Percentiles rank a stretch among this genome's conserved stretches.
Evolutionary conservation across 768 basidiomycete genomes (phyloP).

Genomic region (Psilocybe cyanescens): DNA sequence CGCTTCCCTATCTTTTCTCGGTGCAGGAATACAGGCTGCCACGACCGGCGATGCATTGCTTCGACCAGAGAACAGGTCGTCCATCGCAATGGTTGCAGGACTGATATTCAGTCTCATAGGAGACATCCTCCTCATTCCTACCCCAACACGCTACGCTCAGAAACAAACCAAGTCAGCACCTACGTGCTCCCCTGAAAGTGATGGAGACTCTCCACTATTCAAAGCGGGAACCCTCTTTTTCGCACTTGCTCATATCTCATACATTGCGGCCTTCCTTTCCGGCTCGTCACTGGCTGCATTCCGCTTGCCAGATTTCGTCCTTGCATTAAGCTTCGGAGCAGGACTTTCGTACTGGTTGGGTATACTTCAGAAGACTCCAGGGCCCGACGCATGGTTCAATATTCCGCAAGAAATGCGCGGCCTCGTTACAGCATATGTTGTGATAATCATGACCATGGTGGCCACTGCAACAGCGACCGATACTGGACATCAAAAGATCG

Average conservation of each 20-base stretch:
- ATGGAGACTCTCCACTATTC: slow-evolving; percentile 22
- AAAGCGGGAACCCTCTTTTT: slow-evolving; percentile 26
- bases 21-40: slow-evolving; percentile 17
- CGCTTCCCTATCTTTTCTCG: slow-evolving; percentile 27
- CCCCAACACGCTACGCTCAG: slow-evolving; percentile 16
- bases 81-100: slow-evolving; percentile 20
- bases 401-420: slow-evolving; percentile 20
- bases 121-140: slow-evolving; percentile 28
- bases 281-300: slow-evolving; percentile 9
- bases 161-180: background rate
- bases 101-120: slow-evolving; percentile 25
- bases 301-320: slow-evolving; percentile 15
- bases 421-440: slow-evolving; percentile 22
- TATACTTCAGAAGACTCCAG: slow-evolving; percentile 15
- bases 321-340: slow-evolving; percentile 17
- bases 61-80: slow-evolving; percentile 13
- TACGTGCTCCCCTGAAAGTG: slow-evolving; percentile 1
- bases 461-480: slow-evolving; percentile 30
- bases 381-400: slow-evolving; percentile 16
- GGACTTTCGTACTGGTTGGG: slow-evolving; percentile 23
- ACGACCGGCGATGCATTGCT: slow-evolving; percentile 1
- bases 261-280: slow-evolving; percentile 15
- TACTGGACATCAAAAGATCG: slow-evolving; percentile 21
- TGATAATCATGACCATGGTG: slow-evolving; percentile 27
- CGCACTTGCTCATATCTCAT: slow-evolving; percentile 25